Evolutionary conservation across 2,329 filamentous ascomycete species (phyloP).

Genomic region (Fusarium sp.): DNA sequence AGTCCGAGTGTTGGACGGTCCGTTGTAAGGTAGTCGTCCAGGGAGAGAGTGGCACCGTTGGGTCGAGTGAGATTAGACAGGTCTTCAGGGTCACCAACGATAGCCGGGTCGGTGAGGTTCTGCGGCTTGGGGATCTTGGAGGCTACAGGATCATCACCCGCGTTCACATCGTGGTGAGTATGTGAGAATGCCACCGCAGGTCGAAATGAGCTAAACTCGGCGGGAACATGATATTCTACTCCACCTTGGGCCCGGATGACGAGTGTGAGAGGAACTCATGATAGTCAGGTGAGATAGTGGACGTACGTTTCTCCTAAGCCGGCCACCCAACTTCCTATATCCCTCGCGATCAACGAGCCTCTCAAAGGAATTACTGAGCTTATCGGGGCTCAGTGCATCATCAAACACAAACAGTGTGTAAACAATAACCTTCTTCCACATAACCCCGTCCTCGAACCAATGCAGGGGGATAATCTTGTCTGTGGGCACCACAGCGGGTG

Average conservation of each 20-base stretch:
- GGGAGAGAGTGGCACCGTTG: not conserved
- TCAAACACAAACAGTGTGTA: conserved; percentile 45
- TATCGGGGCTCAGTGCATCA: conserved; percentile 29
- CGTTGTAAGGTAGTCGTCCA: conserved; percentile 50
- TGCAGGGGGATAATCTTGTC: conserved; percentile 41
- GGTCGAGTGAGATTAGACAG: not conserved
- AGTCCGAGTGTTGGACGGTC: conserved; percentile 56
- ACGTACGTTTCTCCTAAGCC: conserved; percentile 1
- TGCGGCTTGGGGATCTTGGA: not conserved
- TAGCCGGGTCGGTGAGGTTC: not conserved
- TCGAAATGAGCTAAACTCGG: not conserved
- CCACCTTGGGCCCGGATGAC: not conserved
- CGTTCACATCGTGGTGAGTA: not conserved
- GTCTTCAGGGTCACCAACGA: conserved; percentile 13
- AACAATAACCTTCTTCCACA: conserved; percentile 38
- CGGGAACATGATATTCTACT: conserved; percentile 1
- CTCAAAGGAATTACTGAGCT: not conserved
- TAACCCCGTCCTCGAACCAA: conserved; percentile 43
- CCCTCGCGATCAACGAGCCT: not conserved
- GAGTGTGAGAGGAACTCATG: not conserved
- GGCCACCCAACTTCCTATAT: conserved; percentile 8
- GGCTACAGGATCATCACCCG: not conserved
- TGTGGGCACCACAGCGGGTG: not conserved
- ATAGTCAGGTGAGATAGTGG: not conserved
- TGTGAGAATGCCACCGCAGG: conserved; percentile 8